Evolutionary conservation across 768 basidiomycete genomes (phyloP).

Genomic region (Phanerodontia chrysosporium): DNA sequence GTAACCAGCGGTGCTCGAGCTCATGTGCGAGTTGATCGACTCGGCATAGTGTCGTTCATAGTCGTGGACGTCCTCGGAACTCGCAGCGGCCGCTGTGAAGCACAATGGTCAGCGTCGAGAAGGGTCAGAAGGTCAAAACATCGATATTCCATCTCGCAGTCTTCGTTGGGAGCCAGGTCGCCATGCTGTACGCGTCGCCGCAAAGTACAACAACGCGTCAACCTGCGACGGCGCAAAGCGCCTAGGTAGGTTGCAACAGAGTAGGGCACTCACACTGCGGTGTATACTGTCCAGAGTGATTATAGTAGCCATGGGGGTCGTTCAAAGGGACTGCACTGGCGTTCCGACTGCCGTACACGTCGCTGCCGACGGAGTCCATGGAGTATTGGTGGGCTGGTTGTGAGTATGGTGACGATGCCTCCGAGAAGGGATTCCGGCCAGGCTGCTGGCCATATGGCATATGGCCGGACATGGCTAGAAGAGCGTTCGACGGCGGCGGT

Average conservation of each 20-base stretch:
- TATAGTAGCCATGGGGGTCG: slow-evolving; percentile 22
- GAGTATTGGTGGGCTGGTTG: slow-evolving; percentile 26
- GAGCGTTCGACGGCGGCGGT: slow-evolving; percentile 7
- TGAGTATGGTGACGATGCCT: slow-evolving; percentile 22
- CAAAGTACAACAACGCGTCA: neutral
- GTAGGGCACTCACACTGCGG: slow-evolving; percentile 19
- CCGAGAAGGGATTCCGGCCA: slow-evolving; percentile 30
- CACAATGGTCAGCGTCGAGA: slow-evolving; percentile 11
- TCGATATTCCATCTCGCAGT: neutral
- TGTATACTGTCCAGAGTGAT: slow-evolving; percentile 20
- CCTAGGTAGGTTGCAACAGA: neutral
- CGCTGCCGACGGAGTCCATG: slow-evolving; percentile 22
- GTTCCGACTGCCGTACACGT: slow-evolving; percentile 24
- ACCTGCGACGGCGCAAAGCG: neutral
- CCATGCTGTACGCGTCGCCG: neutral
- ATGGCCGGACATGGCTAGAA: slow-evolving; percentile 28
- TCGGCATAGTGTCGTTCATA: slow-evolving; percentile 27
- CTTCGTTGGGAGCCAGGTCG: neutral
- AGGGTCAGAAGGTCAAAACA: slow-evolving; percentile 1
- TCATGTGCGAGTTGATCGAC: slow-evolving; percentile 32
- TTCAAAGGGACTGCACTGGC: slow-evolving; percentile 27
- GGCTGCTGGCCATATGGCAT: slow-evolving; percentile 29
- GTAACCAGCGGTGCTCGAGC: slow-evolving; percentile 20
- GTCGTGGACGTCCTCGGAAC: slow-evolving; percentile 26
- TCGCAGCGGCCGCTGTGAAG: slow-evolving; percentile 19